Base-by-base conservation (phyloP, 2,329 filamentous ascomycete genomes). In the Epichloe coenophiala region DNA sequence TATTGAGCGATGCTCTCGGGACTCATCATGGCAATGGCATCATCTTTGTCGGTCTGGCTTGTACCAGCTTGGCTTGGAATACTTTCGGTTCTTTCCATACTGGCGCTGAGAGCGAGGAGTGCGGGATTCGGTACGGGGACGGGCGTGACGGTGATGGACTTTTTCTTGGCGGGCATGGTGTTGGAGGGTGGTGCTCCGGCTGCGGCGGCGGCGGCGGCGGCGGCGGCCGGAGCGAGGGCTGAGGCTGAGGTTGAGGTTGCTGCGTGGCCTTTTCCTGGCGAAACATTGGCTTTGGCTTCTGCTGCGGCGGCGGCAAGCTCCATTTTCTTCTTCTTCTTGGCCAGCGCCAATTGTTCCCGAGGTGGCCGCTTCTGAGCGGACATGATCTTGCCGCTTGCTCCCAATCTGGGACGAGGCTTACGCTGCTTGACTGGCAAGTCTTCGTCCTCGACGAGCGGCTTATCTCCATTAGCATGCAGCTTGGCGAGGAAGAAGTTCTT, bases 351-450 rank as follows among this genome's bases (percentile, higher is more conserved):
- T 64, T 90, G 86, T 64, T 93, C 87, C 62, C 86, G 83, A 21
- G 88, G 78, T 35, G 88, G 86, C 7, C 87, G 76, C 70, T 94
- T 95, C 59, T 89, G 81, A 35, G 88, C 87, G 48, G 83, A 86
- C 11, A 85, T 84, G 57, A 95, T 95, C 73, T 94, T 95, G 61
- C 88, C 88, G 19, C 84, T 90, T 19, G 80, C 78, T 36, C 77
- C 77, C 23, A 80, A 74, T 35, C 78, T 73, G n/a, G 80, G 78
- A n/a, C 78, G 74, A 23, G 71, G 88, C 69, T 71, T 84, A 71
- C 88, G 78, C 69, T 98, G 93, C 69, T 98, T 98, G 50, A 84
- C 80, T 15, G 94, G 93, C 23, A 98, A 72, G 58, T 98, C 91
- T 62, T 97, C 88, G 68, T 98, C 93, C 71, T 98, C 93, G 48